Conservation (phyloP, 192 early-diverging fungal genomes). For the Ambispora gerdemannii region DNA sequence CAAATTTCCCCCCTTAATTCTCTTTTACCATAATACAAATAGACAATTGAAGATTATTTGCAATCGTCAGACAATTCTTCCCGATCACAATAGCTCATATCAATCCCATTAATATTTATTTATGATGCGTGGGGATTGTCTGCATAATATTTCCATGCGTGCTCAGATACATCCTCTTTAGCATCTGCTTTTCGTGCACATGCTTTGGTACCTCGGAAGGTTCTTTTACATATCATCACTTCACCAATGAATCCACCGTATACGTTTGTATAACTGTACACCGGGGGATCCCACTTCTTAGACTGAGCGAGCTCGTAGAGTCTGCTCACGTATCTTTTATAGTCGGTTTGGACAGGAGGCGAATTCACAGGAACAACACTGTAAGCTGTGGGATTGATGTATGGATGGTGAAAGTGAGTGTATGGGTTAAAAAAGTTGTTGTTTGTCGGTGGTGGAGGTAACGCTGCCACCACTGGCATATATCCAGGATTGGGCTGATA, state of each 20-base stretch:
- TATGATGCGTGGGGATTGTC: background rate
- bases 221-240: background rate
- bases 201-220: constrained; percentile 3
- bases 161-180: constrained; percentile 21
- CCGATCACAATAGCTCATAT: constrained; percentile 5
- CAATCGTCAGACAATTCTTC: background rate
- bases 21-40: background rate
- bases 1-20: background rate
- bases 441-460: background rate
- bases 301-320: constrained; percentile 9
- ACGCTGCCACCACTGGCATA: background rate
- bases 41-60: background rate
- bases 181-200: constrained; percentile 18
- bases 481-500: background rate
- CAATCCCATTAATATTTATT: constrained; percentile 14
- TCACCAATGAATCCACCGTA: constrained; percentile 3
- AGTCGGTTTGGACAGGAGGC: background rate
- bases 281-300: background rate
- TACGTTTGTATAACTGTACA: background rate
- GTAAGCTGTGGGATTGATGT: background rate
- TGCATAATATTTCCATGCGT: constrained; percentile 18
- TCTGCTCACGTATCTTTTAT: constrained; percentile 19
- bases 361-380: background rate
- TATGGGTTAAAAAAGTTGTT: background rate
- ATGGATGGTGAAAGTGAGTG: background rate